Conservation (phyloP, 352 stramenopile genomes). For the Globisporangium heterothallicum region DNA sequence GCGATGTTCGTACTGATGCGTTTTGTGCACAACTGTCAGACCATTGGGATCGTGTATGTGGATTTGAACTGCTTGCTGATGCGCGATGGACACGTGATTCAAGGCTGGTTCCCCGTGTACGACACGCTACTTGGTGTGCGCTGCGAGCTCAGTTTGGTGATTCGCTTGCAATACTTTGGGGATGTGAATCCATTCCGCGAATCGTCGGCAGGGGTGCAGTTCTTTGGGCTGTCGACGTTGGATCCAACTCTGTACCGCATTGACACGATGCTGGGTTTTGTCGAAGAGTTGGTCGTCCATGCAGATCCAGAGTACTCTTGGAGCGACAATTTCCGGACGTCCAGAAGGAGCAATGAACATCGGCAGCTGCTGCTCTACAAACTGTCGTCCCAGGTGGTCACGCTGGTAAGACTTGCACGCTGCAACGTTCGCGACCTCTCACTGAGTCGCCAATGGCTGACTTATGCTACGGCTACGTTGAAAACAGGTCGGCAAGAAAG, state of each 20-base stretch:
- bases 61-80: slow-evolving; percentile 98
- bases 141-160: slow-evolving; percentile 92
- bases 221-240: slow-evolving; percentile 95
- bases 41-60: slow-evolving; percentile 97
- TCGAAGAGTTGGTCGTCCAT: slow-evolving; percentile 96
- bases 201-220: slow-evolving; percentile 95
- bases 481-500: slow-evolving; percentile 92
- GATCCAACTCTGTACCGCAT: slow-evolving; percentile 88
- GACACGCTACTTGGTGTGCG: slow-evolving; percentile 95
- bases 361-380: slow-evolving; percentile 95
- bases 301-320: slow-evolving; percentile 98
- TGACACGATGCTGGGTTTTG: slow-evolving; percentile 89
- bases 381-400: slow-evolving; percentile 82
- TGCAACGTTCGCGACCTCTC: background rate
- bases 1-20: background rate
- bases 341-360: slow-evolving; percentile 94
- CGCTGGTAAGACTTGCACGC: slow-evolving; percentile 25
- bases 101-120: slow-evolving; percentile 98
- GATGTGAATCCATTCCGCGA: slow-evolving; percentile 97
- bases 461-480: slow-evolving; percentile 18
- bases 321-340: slow-evolving; percentile 92
- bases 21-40: slow-evolving; percentile 18
- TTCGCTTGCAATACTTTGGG: slow-evolving; percentile 96
- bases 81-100: slow-evolving; percentile 85
- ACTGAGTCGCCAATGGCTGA: background rate